phyloP scores from a whole-genome alignment of 306 rosid species.

The Vigna mungo region DNA sequence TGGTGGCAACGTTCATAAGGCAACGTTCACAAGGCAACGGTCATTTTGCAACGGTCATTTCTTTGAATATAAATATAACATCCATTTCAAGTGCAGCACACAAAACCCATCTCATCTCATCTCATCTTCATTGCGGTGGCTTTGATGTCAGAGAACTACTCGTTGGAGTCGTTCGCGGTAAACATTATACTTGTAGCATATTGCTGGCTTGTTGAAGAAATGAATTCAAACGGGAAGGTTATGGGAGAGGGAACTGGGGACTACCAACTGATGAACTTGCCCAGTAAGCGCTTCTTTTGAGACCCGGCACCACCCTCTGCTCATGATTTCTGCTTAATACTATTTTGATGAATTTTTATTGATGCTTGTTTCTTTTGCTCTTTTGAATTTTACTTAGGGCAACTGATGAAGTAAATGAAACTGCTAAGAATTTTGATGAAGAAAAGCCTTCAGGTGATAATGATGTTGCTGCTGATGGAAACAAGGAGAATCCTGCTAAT shows the following conservation, averaged over 20 bases:
- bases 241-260: too few species aligned
- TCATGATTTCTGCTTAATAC: neutral
- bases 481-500: slow-evolving; percentile 61
- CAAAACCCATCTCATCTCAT: too few species aligned
- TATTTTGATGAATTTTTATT: neutral
- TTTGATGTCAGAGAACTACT: too few species aligned
- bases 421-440: slow-evolving; percentile 54
- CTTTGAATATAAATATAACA: too few species aligned
- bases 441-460: slow-evolving; percentile 61
- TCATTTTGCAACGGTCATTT: too few species aligned
- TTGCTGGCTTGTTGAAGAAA: neutral
- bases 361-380: neutral
- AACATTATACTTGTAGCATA: neutral
- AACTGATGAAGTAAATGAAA: slow-evolving; percentile 59
- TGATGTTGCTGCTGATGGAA: slow-evolving; percentile 49
- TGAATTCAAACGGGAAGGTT: too few species aligned
- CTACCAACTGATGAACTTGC: slow-evolving; percentile 68
- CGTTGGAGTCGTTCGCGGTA: slow-evolving; percentile 42
- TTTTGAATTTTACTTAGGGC: slow-evolving; percentile 48
- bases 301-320: neutral
- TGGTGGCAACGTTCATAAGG: too few species aligned
- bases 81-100: too few species aligned
- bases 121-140: too few species aligned
- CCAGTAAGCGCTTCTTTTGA: slow-evolving; percentile 46
- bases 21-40: too few species aligned